Base-by-base conservation (phyloP, 2,329 filamentous ascomycete species). In the Exophiala calicioides region DNA sequence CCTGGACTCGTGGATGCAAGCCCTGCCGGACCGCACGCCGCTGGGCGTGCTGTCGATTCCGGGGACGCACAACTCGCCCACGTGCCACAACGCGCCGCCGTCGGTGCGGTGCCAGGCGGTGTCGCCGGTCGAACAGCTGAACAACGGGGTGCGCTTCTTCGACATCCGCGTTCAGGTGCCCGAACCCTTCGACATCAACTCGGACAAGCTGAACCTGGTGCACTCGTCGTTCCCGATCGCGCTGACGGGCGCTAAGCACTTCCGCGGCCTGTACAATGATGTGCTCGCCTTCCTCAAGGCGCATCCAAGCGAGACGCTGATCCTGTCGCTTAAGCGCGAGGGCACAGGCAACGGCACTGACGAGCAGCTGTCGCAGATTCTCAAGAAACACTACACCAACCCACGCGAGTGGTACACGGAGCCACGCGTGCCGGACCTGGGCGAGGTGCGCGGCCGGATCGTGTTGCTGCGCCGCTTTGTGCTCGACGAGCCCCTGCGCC, bases 1-100 rank as follows among this genome's bases (percentile, higher is more conserved):
- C 43, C 78, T 90, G 38, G 65, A 81, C 52, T 70, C 75, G 42
- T 95, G 93, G 93, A 97, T 97, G 90, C 69, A 75, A 46, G 77
- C 83, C 52, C 76, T 97, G 31, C 74, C 78, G 50, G 80, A 90
- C 60, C 77, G 82, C 15, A 85, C 81, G 40, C 82, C 88, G 1
- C 74, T 97, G 3, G 86, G 88, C 1, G 78, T 85, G 2, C 80
- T 98, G 38, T 93, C 86, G 38, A 93, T 97, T 53, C 93, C 93
- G 12, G 93, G 93, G 55, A 96, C 93, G 0, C 93, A 98, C 74
- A 97, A 98, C 71, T 88, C 87, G 13, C 88, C 93, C 5, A 94
- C 90, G 7, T 85, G 81, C 70, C 78, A 94, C 73, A 78, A 81
- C 37, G 90, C 93, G 9, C 78, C 96, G 4, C 93, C 93, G 1